Evolutionary conservation across 2,329 filamentous ascomycete species (phyloP).

Genomic region (Tolypocladium album): DNA sequence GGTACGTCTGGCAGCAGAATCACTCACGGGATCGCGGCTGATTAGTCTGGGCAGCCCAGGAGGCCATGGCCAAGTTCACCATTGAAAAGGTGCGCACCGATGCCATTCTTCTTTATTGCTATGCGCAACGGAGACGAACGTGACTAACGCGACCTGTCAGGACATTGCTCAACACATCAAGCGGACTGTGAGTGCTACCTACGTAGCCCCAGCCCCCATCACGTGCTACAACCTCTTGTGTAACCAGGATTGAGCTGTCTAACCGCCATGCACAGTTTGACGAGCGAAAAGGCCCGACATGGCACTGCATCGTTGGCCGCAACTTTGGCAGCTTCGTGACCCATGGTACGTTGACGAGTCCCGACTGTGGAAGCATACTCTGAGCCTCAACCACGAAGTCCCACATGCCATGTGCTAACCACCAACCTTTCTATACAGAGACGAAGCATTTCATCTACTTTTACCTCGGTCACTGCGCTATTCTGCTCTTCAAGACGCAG

Average conservation of each 20-base stretch:
- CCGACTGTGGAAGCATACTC: not conserved
- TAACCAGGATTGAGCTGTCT: not conserved
- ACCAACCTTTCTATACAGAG: constrained; percentile 43
- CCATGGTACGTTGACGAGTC: constrained; percentile 56
- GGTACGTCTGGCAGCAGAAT: constrained; percentile 47
- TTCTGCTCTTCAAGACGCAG: constrained; percentile 98
- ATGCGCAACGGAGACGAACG: not conserved
- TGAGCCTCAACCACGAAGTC: not conserved
- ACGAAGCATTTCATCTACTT: constrained; percentile 99
- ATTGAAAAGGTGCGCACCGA: constrained; percentile 42
- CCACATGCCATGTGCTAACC: not conserved
- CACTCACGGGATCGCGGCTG: constrained; percentile 9
- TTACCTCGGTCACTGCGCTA: constrained; percentile 96
- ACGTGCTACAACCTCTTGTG: not conserved
- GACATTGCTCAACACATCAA: constrained; percentile 96
- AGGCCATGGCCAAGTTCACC: constrained; percentile 52
- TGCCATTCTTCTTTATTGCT: not conserved
- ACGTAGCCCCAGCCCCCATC: not conserved
- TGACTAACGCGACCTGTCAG: constrained; percentile 33
- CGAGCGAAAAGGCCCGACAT: constrained; percentile 91
- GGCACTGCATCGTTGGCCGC: constrained; percentile 97
- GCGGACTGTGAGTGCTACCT: constrained; percentile 55
- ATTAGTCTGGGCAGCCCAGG: constrained; percentile 36
- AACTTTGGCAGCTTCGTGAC: constrained; percentile 99
- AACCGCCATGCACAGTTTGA: constrained; percentile 58